These are phyloP conservation scores for Annulohypoxylon bovei DNA, from an alignment of 495 filamentous ascomycete genomes.

Conservation along the genomic window DNA sequence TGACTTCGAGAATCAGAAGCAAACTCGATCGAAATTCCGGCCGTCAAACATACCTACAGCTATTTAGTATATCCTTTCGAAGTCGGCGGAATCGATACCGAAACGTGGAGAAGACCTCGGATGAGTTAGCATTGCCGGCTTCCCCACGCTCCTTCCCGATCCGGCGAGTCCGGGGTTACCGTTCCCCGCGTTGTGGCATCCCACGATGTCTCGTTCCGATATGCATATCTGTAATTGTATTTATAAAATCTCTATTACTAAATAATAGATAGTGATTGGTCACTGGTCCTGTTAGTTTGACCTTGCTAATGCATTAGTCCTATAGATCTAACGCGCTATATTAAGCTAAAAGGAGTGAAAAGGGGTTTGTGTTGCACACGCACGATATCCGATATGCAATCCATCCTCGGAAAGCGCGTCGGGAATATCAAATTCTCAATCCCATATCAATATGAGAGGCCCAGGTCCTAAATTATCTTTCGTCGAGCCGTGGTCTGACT, in stretches of 20 bases:
- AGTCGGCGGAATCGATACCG: conserved; percentile 32
- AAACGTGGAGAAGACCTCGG: conserved; percentile 34
- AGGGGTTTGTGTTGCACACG: neutral
- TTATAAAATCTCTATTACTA: neutral
- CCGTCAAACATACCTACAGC: neutral
- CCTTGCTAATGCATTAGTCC: conserved; percentile 3
- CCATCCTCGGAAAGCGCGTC: neutral
- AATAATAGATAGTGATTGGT: conserved; percentile 1
- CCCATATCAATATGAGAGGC: neutral
- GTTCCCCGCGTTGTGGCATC: conserved; percentile 16
- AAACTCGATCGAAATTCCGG: too few relatives aligned
- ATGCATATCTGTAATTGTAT: neutral
- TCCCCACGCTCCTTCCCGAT: conserved; percentile 31
- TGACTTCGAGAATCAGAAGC: neutral
- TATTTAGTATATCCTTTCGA: neutral
- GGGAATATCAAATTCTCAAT: neutral
- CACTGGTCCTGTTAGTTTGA: neutral
- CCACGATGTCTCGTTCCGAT: neutral
- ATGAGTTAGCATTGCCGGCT: conserved; percentile 10
- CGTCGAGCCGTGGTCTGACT: neutral
- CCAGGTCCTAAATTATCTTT: neutral
- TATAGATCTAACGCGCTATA: neutral
- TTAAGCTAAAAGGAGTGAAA: neutral
- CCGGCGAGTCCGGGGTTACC: conserved; percentile 3
- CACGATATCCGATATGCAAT: neutral